Base-by-base conservation (phyloP, 495 filamentous ascomycete genomes). In the Podospora appendiculata region DNA sequence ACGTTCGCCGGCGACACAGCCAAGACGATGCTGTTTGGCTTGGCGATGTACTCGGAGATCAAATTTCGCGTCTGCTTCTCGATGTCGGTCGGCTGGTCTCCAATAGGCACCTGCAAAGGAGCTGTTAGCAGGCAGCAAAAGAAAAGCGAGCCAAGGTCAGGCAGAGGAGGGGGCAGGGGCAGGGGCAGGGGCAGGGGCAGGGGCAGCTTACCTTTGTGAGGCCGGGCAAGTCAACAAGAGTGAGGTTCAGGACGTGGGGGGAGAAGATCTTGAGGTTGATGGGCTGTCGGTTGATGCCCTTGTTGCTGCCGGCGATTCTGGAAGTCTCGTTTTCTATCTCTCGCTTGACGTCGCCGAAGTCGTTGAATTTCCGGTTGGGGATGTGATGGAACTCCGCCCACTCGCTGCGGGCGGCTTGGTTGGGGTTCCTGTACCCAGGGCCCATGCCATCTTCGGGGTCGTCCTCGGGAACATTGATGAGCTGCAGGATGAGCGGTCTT, bases 241-340 rank as follows among this genome's bases (percentile, higher is more conserved):
- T 99, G 58, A 99, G 77, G 70, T 90, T 97, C 50, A 99, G 79
- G 44, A 99, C 94, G 71, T 96, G 86, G 4, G 93, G 94, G 18
- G 93, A 97, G 69, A 95, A 99, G 49, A 99, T 96, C 67, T 99
- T 99, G 45, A 99, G 78, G 66, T 99, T 97, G 65, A 99, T 99
- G 43, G 93, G 90, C 66, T 95, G 86, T 50, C 93, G 78, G 64
- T 95, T 99, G 70, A 99, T 99, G 54, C 93, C 93, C 72, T 99
- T 99, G 71, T 99, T 99, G 71, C 78, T 94, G 51, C 93, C 93
- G 40, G 93, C 93, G 64, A 99, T 94, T 55, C 93, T 80, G 11
- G 90, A 82, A 1, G 93, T 99, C 71, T 99, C 93, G 41, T 87
- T 90, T 69, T 99, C 93, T 52, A 99, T 99, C 63, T 99, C 93